Evolutionary conservation across 768 basidiomycete genomes (phyloP).

Genomic region (Boletus insuetus): DNA sequence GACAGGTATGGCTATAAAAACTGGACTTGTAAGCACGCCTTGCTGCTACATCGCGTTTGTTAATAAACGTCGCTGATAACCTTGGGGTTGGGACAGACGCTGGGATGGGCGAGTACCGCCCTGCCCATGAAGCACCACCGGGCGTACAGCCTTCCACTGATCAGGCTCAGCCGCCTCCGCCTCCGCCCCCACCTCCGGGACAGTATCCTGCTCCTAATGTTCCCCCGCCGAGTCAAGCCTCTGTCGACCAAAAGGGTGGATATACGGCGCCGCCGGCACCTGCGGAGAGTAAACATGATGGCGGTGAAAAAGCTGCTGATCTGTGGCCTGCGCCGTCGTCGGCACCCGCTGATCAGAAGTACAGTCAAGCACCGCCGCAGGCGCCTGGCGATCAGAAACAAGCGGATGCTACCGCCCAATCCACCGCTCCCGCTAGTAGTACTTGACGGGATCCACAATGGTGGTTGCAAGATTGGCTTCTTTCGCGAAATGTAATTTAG

Average conservation of each 20-base stretch:
- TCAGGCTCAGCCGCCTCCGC: not conserved
- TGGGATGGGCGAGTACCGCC: slow-evolving; percentile 21
- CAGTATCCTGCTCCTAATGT: not conserved
- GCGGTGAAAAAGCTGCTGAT: not conserved
- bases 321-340: not conserved
- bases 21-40: slow-evolving; percentile 22
- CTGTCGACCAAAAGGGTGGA: slow-evolving; percentile 8
- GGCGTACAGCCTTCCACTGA: not conserved
- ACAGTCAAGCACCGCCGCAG: not conserved
- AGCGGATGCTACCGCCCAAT: not conserved
- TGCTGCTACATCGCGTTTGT: not conserved
- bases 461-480: not conserved
- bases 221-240: not conserved
- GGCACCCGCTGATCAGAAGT: not conserved
- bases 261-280: not conserved
- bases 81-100: slow-evolving; percentile 2
- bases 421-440: not conserved
- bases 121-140: not conserved
- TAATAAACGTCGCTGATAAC: not conserved
- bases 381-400: slow-evolving; percentile 7
- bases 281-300: not conserved
- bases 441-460: not conserved
- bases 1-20: slow-evolving; percentile 37
- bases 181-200: not conserved
- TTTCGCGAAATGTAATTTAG: not conserved